phyloP scores from a whole-genome alignment of 768 basidiomycete species.

The Agaricus sinodeliciosus region DNA sequence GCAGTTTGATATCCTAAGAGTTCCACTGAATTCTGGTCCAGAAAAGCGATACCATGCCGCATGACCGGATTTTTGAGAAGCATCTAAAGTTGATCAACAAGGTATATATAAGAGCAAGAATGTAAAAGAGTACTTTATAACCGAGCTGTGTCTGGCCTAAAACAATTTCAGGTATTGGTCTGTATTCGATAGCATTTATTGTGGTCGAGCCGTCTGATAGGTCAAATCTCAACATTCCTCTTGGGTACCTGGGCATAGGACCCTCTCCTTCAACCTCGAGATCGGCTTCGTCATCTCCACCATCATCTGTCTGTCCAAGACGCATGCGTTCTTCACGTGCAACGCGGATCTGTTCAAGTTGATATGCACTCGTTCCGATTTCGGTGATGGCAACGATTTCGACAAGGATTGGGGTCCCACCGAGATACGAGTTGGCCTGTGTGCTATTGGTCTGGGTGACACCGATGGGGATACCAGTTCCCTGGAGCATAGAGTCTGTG shows the following conservation, averaged over 20 bases:
- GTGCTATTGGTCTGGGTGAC: slow-evolving; percentile 21
- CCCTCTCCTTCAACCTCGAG: slow-evolving; percentile 62
- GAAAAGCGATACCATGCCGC: slow-evolving; percentile 65
- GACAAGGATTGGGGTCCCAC: slow-evolving; percentile 54
- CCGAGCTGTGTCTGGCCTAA: slow-evolving; percentile 78
- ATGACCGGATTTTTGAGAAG: slow-evolving; percentile 63
- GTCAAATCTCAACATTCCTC: slow-evolving; percentile 70
- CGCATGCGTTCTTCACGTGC: slow-evolving; percentile 59
- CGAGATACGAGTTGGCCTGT: slow-evolving; percentile 26
- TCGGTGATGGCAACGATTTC: slow-evolving; percentile 78
- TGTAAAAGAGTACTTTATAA: slow-evolving; percentile 53
- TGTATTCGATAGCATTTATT: slow-evolving; percentile 76
- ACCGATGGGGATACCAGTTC: slow-evolving; percentile 59
- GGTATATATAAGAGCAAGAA: neutral
- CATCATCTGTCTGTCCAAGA: slow-evolving; percentile 26
- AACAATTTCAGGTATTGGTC: slow-evolving; percentile 52
- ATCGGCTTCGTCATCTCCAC: slow-evolving; percentile 45
- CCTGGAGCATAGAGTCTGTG: slow-evolving; percentile 59
- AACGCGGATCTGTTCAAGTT: slow-evolving; percentile 61
- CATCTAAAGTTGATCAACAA: slow-evolving; percentile 36
- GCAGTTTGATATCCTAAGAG: slow-evolving; percentile 57
- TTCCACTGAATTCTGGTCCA: slow-evolving; percentile 62
- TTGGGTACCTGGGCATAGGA: slow-evolving; percentile 74
- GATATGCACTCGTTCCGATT: slow-evolving; percentile 79
- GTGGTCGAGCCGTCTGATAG: slow-evolving; percentile 71